Conservation (phyloP, 192 early-diverging fungal genomes). For the Coemansia furcata region DNA sequence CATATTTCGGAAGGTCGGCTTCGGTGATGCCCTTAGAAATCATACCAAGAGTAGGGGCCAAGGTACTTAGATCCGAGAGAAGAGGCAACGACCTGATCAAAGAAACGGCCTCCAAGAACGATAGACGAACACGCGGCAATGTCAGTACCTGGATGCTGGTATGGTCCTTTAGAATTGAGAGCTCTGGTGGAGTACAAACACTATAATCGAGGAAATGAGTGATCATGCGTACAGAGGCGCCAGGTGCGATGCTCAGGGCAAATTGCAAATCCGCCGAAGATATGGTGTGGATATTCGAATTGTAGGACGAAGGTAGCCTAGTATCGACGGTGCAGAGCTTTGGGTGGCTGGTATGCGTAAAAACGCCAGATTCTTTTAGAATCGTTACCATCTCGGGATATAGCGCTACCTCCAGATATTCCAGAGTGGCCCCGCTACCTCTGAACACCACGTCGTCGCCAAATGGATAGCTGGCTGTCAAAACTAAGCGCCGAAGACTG, state of each 20-base stretch:
- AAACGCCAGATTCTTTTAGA: neutral
- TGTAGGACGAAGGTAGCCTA: neutral
- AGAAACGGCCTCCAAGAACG: neutral
- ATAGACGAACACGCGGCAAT: neutral
- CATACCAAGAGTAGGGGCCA: neutral
- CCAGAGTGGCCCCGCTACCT: neutral
- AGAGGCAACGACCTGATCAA: neutral
- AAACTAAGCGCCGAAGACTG: neutral
- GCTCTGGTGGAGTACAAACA: neutral
- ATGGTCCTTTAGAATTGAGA: neutral
- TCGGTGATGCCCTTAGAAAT: neutral
- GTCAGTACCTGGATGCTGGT: neutral
- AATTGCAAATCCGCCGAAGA: neutral
- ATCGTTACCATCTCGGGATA: neutral
- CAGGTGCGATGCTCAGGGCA: neutral
- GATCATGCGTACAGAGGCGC: neutral
- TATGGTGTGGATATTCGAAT: neutral
- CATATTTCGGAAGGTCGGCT: neutral
- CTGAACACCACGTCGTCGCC: conserved; percentile 9
- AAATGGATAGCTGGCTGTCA: neutral
- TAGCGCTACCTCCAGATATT: neutral
- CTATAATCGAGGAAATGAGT: neutral
- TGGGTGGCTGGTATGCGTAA: neutral
- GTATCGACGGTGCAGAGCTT: neutral
- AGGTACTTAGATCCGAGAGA: neutral